Evolutionary conservation across 352 stramenopile species (phyloP).

Genomic region (Aphanomyces astaci): DNA sequence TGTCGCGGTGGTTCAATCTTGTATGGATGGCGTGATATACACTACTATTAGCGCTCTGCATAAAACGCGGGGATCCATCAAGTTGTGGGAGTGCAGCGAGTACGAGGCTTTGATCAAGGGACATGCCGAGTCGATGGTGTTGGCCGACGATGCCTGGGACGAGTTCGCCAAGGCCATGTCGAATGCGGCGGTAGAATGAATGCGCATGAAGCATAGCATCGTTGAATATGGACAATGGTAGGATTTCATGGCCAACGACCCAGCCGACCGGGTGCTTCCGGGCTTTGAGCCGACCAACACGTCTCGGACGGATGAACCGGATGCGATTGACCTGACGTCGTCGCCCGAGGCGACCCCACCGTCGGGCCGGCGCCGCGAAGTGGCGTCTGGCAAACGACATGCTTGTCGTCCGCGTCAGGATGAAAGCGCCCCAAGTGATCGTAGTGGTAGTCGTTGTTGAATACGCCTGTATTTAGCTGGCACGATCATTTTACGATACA

Average conservation of each 20-base stretch:
- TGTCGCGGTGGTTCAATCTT: too few relatives aligned
- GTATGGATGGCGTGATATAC: too few relatives aligned
- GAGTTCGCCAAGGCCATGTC: constrained; percentile 49
- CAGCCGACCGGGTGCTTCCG: constrained; percentile 61
- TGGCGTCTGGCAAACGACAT: neutral
- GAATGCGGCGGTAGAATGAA: constrained; percentile 36
- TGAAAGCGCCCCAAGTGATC: too few relatives aligned
- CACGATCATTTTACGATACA: neutral
- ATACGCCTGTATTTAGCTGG: neutral
- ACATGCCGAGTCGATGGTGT: constrained; percentile 44
- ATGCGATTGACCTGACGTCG: neutral
- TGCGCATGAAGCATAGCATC: neutral
- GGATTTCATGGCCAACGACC: constrained; percentile 60
- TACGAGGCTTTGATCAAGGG: constrained; percentile 66
- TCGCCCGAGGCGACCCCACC: neutral
- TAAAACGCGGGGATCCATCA: constrained; percentile 43
- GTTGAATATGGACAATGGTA: constrained; percentile 22
- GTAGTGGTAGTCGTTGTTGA: neutral
- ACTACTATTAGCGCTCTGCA: constrained; percentile 45
- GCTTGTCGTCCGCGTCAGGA: too few relatives aligned
- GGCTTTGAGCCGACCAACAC: constrained; percentile 74
- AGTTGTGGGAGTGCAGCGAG: constrained; percentile 62
- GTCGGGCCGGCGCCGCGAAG: neutral
- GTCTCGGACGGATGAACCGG: constrained; percentile 51
- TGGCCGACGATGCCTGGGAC: constrained; percentile 44